Evolutionary conservation across 2,329 filamentous ascomycete species (phyloP).

Genomic region (Juglanconis juglandina): DNA sequence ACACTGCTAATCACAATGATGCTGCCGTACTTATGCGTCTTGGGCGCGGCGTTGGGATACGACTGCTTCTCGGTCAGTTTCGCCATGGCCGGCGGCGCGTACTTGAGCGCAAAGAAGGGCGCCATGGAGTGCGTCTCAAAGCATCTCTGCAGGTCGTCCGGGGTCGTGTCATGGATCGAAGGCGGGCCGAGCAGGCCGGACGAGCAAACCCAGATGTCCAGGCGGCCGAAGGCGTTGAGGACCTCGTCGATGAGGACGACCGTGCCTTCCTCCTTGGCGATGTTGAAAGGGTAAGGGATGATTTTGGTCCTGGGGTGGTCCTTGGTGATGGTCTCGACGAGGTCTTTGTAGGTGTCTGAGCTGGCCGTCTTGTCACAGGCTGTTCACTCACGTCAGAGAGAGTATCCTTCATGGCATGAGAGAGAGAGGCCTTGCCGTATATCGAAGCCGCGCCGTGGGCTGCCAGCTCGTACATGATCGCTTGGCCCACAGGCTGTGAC

Average conservation of each 20-base stretch:
- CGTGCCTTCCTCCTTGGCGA: constrained; percentile 57
- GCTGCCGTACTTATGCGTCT: constrained; percentile 57
- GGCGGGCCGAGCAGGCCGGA: constrained; percentile 56
- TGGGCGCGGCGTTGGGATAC: constrained; percentile 60
- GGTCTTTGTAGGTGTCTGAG: constrained; percentile 35
- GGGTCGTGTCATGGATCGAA: constrained; percentile 53
- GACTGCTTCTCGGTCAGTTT: constrained; percentile 51
- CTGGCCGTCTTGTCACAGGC: constrained; percentile 46
- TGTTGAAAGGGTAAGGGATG: constrained; percentile 58
- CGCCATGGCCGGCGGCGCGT: constrained; percentile 60
- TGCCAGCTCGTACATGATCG: constrained; percentile 60
- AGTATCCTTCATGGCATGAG: constrained; percentile 18
- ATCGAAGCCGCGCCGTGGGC: constrained; percentile 63
- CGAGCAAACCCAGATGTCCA: constrained; percentile 60
- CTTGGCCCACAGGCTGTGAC: constrained; percentile 56
- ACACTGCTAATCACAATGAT: constrained; percentile 60
- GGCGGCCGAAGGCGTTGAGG: constrained; percentile 55
- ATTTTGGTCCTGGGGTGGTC: constrained; percentile 54
- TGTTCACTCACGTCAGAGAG: not conserved
- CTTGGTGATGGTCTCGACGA: constrained; percentile 40
- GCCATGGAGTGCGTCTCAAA: constrained; percentile 61
- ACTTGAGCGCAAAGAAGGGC: constrained; percentile 63
- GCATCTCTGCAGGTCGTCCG: constrained; percentile 51
- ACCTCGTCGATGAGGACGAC: constrained; percentile 60
- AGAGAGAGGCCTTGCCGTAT: constrained; percentile 40